phyloP scores from a whole-genome alignment of 1,139 yeast genomes.

The Blastobotrys apis region DNA sequence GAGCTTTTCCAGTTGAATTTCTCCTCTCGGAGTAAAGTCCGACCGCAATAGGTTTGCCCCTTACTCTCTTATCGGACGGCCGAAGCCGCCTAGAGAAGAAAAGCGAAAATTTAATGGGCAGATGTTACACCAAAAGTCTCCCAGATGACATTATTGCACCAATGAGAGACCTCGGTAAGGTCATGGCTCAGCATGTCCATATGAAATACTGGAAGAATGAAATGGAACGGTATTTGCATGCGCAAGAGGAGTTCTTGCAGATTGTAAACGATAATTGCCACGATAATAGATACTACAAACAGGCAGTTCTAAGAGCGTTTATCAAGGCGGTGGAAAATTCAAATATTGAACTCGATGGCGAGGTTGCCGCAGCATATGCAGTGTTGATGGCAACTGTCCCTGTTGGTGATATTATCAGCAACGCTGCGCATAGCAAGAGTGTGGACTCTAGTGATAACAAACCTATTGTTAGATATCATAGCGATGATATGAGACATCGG shows the following conservation, averaged over 20 bases:
- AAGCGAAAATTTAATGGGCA: background rate
- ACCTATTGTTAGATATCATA: background rate
- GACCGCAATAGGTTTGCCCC: too few species aligned
- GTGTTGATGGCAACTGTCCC: slow-evolving; percentile 11
- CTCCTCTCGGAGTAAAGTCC: too few species aligned
- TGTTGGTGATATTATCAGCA: background rate
- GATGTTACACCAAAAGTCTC: too few species aligned
- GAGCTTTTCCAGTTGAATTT: too few species aligned
- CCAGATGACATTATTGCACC: too few species aligned
- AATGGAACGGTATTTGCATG: slow-evolving; percentile 9
- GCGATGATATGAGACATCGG: background rate
- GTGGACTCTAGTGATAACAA: background rate
- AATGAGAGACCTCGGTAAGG: slow-evolving; percentile 5
- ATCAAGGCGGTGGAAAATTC: slow-evolving; percentile 17
- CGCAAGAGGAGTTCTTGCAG: slow-evolving; percentile 19
- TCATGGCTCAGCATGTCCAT: slow-evolving; percentile 28
- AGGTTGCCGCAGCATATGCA: slow-evolving; percentile 24
- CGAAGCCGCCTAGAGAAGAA: background rate
- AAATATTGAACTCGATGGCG: slow-evolving; percentile 18
- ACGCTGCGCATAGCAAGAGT: background rate
- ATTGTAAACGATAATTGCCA: slow-evolving; percentile 13
- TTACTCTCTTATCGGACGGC: too few species aligned
- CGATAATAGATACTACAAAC: slow-evolving; percentile 15
- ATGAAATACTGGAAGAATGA: slow-evolving; percentile 16
- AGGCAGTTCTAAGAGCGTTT: slow-evolving; percentile 21